phyloP scores from a whole-genome alignment of 1,284 basidiomycete species.

The Fomitopsis pinicola region DNA sequence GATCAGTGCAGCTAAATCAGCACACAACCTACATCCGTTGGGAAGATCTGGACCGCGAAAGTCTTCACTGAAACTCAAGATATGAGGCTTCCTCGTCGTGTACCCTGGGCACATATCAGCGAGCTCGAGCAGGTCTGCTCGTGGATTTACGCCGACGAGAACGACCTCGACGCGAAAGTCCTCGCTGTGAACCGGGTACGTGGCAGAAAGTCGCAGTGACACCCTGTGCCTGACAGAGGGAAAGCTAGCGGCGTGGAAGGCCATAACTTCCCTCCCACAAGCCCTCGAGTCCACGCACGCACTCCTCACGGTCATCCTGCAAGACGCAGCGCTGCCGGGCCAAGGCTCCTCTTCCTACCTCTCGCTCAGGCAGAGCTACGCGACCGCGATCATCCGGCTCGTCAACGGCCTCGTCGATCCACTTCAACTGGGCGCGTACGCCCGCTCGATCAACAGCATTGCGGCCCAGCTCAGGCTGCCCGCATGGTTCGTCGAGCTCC shows the following conservation, averaged over 20 bases:
- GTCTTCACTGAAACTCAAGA: neutral
- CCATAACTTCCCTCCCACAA: constrained; percentile 66
- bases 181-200: constrained; percentile 71
- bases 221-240: neutral
- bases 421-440: constrained; percentile 83
- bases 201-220: constrained; percentile 10
- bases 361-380: constrained; percentile 62
- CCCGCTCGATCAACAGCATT: constrained; percentile 86
- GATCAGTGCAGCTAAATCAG: too few relatives aligned
- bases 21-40: neutral
- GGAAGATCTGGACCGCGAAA: neutral
- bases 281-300: constrained; percentile 70
- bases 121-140: constrained; percentile 83
- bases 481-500: constrained; percentile 86
- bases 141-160: constrained; percentile 73
- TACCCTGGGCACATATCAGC: constrained; percentile 73
- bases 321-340: constrained; percentile 33
- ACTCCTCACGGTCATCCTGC: constrained; percentile 58
- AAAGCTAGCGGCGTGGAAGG: constrained; percentile 76
- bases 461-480: constrained; percentile 86
- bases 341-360: constrained; percentile 35
- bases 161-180: constrained; percentile 50
- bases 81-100: constrained; percentile 79
- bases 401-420: constrained; percentile 96
- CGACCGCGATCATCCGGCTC: constrained; percentile 79